A percentile compares a stretch with the other conserved stretches of the same genome.
Evolutionary conservation across 805 yeast species (phyloP).

Genomic region (Cyberlindnera mrakii): DNA sequence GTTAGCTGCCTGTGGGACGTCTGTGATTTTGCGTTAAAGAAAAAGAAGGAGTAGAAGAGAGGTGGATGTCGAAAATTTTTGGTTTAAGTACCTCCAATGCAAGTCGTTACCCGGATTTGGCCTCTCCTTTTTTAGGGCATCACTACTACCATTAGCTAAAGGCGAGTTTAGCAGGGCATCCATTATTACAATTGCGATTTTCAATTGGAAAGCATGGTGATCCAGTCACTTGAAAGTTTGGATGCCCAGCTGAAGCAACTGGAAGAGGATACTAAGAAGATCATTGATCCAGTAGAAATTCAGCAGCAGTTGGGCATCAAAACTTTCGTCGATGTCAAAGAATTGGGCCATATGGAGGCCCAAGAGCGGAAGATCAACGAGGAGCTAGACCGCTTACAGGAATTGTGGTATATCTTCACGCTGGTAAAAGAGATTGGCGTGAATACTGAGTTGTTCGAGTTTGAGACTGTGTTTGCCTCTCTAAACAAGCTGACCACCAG

Average conservation of each 20-base stretch:
- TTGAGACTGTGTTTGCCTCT: conserved; percentile 19
- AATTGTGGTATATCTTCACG: conserved; percentile 20
- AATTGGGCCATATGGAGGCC: conserved; percentile 15
- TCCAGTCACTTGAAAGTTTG: not conserved
- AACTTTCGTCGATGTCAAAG: conserved; percentile 6
- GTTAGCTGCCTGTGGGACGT: conserved; percentile 47
- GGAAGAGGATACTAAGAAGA: conserved; percentile 1
- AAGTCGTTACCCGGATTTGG: not conserved
- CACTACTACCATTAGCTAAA: no score
- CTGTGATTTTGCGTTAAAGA: conserved; percentile 56
- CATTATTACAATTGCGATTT: not conserved
- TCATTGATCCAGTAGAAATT: conserved; percentile 6
- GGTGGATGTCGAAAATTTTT: not conserved
- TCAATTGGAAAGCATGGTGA: not conserved
- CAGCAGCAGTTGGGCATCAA: conserved; percentile 7
- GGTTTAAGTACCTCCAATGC: not conserved
- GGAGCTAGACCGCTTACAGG: conserved; percentile 16
- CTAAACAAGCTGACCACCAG: conserved; percentile 14
- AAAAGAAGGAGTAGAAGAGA: conserved; percentile 4
- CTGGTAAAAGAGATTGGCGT: conserved; percentile 20
- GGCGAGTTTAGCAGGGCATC: no score
- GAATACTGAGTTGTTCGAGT: conserved; percentile 20
- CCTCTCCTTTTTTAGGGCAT: no score
- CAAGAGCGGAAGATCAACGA: conserved; percentile 13
- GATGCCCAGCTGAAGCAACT: conserved; percentile 2